Conservation (phyloP, 78 protist species). For the Dictyostelium intermedium region DNA sequence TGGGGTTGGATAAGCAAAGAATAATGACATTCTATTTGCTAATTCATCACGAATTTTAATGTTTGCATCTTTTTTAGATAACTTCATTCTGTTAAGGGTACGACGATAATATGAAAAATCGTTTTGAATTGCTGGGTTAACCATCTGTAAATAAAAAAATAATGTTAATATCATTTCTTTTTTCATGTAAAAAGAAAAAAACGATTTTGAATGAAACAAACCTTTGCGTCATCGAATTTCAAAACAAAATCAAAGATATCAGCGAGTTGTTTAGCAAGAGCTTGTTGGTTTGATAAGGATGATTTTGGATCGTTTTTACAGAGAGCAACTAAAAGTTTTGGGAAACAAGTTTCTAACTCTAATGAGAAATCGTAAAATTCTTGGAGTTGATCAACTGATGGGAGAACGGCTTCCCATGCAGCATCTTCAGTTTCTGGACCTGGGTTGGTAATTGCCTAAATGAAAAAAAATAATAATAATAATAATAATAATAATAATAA, state of each 20-base stretch:
- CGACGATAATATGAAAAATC: conserved; percentile 92
- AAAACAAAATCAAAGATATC: conserved; percentile 89
- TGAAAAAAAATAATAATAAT: background rate
- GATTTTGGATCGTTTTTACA: conserved; percentile 80
- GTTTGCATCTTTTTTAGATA: conserved; percentile 69
- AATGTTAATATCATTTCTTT: too few species aligned
- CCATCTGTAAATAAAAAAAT: conserved; percentile 62
- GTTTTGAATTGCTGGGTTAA: conserved; percentile 90
- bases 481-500: too few species aligned
- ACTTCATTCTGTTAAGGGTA: conserved; percentile 86
- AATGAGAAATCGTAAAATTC: conserved; percentile 84
- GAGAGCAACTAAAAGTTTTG: conserved; percentile 86
- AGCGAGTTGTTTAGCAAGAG: conserved; percentile 90
- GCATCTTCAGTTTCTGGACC: conserved; percentile 83
- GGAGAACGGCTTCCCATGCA: conserved; percentile 87
- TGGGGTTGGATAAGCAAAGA: conserved; percentile 92
- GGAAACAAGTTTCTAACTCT: conserved; percentile 81
- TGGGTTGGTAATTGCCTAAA: conserved; percentile 85
- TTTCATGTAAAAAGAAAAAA: background rate
- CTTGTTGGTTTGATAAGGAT: conserved; percentile 86
- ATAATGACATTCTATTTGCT: conserved; percentile 89
- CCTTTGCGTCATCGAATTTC: conserved; percentile 89
- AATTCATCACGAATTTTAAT: conserved; percentile 88
- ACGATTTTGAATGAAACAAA: background rate
- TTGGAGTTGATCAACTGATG: conserved; percentile 85